Conservation (phyloP, 139 green algal species). For the Haematococcus sp. region DNA sequence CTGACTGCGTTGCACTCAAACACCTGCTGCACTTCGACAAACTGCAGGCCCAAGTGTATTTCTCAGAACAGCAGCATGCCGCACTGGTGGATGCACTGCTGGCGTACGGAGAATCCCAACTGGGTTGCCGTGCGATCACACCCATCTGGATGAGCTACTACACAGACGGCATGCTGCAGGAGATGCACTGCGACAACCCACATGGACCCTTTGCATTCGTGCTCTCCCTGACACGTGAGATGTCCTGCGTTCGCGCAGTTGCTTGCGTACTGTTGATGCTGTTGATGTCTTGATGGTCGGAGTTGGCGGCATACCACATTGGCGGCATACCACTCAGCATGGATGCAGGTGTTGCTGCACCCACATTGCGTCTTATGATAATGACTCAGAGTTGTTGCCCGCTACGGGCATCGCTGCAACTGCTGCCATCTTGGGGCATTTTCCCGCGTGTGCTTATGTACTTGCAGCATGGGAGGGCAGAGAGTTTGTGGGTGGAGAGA, state of each 20-base stretch:
- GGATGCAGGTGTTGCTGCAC: no score
- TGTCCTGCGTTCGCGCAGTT: neutral
- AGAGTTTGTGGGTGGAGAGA: conserved; percentile 74
- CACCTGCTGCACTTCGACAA: no score
- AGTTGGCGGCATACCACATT: no score
- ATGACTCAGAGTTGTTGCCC: no score
- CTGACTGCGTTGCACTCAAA: no score
- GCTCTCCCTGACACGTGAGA: conserved; percentile 62
- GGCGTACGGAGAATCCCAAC: conserved; percentile 56
- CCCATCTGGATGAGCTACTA: conserved; percentile 86
- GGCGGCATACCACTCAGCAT: no score
- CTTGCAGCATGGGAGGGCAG: conserved; percentile 52
- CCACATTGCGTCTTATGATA: no score
- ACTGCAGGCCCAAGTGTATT: conserved; percentile 50
- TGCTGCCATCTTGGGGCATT: no score
- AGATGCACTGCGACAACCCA: conserved; percentile 73
- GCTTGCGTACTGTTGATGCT: no score
- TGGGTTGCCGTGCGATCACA: conserved; percentile 76
- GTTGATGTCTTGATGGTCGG: no score
- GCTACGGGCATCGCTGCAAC: no score
- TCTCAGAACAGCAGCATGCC: conserved; percentile 42
- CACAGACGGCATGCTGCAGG: conserved; percentile 56
- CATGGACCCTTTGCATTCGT: conserved; percentile 86
- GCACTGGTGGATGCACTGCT: conserved; percentile 66
- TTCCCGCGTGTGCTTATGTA: no score